Base-by-base conservation (phyloP, 495 filamentous ascomycete genomes). In the Massariosphaeria phaeospora region DNA sequence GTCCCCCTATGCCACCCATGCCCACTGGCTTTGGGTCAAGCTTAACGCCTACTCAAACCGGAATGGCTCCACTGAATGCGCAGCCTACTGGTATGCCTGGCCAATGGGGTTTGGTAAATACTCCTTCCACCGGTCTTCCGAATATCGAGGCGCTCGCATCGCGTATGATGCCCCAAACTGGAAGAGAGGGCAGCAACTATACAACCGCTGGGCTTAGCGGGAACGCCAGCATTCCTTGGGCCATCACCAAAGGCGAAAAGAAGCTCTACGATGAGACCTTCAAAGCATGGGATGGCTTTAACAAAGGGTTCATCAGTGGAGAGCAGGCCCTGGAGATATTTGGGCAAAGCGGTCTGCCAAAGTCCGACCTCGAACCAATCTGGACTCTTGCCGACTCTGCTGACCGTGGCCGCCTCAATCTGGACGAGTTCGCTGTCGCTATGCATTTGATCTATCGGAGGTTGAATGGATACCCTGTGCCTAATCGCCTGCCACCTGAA, bases 381-480 rank as follows among this genome's bases (percentile, higher is more conserved):
- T 99, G 94, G 94, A 97, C 93, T 23, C 73, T 99, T 23, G 88
- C 91, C 6, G 94, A 99, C 68, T 83, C 93, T 23, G 80, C 88
- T 48, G 95, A 99, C 70, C 89, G 87, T 64, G 94, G 94, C 11
- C 82, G 89, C 54, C 79, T 99, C 3, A 90, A 99, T 57, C 84
- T 97, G 71, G 94, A 99, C 68, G 94, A 99, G 65, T 99, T 99
- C 68, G 91, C 94, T 15, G 91, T 99, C 33, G 91, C 88, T 6
- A 99, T 99, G 93, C 94, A 99, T 78, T 73, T 99, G 68, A 97
- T 99, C 49, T 99, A 97, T 67, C 82, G 94, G 57, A 95, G 91
- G 66, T 77, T 97, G 23, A 97, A 97, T 58, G 90, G 90, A 24
- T 96, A 99, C 64, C 90, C 93, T 1, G 78, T 96, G 39, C 94